Percentiles rank a stretch among this genome's conserved stretches.
These are phyloP conservation scores for Chenopodium suecicum DNA, from an alignment of 148 eudicot genomes.

Conservation along the genomic window DNA sequence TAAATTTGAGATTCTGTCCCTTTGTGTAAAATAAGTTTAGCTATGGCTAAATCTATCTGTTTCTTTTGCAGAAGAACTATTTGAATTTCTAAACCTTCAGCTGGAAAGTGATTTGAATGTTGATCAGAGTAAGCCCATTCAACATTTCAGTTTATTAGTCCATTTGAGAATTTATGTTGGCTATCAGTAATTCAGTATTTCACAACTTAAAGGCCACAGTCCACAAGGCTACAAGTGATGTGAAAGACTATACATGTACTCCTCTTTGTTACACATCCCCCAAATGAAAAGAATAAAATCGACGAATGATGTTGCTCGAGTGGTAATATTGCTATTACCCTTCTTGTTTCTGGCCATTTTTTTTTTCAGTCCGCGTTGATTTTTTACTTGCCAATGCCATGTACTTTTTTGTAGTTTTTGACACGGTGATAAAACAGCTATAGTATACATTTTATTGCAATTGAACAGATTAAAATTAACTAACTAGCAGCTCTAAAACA, in stretches of 20 bases:
- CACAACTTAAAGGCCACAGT: neutral
- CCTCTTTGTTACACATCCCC: neutral
- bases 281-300: neutral
- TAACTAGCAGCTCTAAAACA: neutral
- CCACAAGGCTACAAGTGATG: neutral
- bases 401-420: too few species aligned
- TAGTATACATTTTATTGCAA: neutral
- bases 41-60: slow-evolving; percentile 13
- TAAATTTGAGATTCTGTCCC: neutral
- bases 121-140: slow-evolving; percentile 58
- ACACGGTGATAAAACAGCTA: too few species aligned
- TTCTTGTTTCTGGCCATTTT: neutral
- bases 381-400: neutral
- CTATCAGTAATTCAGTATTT: neutral
- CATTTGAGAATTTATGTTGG: neutral
- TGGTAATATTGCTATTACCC: neutral
- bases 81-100: slow-evolving; percentile 63
- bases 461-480: too few species aligned
- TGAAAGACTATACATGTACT: neutral
- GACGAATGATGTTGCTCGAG: neutral
- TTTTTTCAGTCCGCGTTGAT: neutral
- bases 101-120: slow-evolving; percentile 69
- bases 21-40: neutral
- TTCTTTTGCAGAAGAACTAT: slow-evolving; percentile 64
- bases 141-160: neutral